A percentile compares a stretch with the other conserved stretches of the same genome.
Conservation (phyloP, 495 filamentous ascomycete species). For the Xylaria flabelliformis region DNA sequence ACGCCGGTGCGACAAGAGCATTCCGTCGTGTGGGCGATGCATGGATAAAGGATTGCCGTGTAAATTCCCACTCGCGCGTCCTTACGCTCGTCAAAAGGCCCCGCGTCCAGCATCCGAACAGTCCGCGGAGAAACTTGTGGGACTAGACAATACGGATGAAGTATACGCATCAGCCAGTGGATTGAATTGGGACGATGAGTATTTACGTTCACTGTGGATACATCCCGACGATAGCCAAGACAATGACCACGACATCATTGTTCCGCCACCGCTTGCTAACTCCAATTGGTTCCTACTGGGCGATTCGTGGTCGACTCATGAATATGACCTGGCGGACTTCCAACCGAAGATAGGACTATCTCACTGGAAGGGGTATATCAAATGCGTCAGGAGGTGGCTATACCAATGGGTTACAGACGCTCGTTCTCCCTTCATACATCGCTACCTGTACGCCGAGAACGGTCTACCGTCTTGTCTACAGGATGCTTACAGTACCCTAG, state of each 20-base stretch:
- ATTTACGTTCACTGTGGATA: not conserved
- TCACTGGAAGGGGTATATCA: not conserved
- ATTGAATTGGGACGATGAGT: not conserved
- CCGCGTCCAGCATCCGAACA: not conserved
- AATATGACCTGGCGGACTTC: slow-evolving; percentile 7
- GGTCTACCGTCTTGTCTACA: slow-evolving; percentile 7
- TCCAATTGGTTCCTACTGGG: not conserved
- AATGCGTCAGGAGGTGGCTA: not conserved
- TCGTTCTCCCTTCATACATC: slow-evolving; percentile 4
- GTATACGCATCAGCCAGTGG: not conserved
- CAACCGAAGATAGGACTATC: not conserved
- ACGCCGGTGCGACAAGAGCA: slow-evolving; percentile 31
- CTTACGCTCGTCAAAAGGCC: slow-evolving; percentile 16
- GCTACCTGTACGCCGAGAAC: not conserved
- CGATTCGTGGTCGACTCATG: slow-evolving; percentile 25
- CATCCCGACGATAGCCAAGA: not conserved
- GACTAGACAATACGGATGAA: not conserved
- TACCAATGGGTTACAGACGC: not conserved
- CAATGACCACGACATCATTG: not conserved
- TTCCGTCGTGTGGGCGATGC: slow-evolving; percentile 34
- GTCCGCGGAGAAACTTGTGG: not conserved
- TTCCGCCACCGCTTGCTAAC: not conserved
- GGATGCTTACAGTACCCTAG: slow-evolving; percentile 14
- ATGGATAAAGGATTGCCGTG: slow-evolving; percentile 18
- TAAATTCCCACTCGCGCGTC: slow-evolving; percentile 26